Percentiles rank a stretch among this genome's conserved stretches.
Evolutionary conservation across 2,329 filamentous ascomycete genomes (phyloP).

Genomic region (Fusarium floridanum): DNA sequence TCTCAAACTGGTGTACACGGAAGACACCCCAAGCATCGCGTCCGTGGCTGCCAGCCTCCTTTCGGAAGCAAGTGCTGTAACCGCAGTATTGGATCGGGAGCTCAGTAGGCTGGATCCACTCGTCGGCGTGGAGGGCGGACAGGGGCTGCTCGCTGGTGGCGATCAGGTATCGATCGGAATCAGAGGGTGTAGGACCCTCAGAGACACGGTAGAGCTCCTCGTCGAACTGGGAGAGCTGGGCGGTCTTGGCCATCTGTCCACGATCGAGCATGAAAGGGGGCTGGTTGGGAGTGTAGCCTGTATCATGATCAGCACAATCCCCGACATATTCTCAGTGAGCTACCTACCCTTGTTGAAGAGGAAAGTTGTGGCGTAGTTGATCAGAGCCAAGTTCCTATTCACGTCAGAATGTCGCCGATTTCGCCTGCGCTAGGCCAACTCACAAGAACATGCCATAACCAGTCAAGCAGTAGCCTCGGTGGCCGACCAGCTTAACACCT

Average conservation of each 20-base stretch:
- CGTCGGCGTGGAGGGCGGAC: constrained; percentile 90
- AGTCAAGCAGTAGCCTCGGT: constrained; percentile 92
- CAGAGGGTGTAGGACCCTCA: constrained; percentile 84
- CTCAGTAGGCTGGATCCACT: constrained; percentile 89
- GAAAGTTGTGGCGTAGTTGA: constrained; percentile 96
- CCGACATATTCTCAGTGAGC: neutral
- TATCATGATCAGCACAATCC: constrained; percentile 15
- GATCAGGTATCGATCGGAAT: constrained; percentile 84
- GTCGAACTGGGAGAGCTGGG: constrained; percentile 96
- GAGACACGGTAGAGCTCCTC: constrained; percentile 98
- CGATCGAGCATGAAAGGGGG: constrained; percentile 95
- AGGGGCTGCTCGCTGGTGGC: constrained; percentile 96
- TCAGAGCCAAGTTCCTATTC: constrained; percentile 80
- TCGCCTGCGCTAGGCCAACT: constrained; percentile 2
- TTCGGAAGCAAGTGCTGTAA: constrained; percentile 94
- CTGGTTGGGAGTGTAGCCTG: constrained; percentile 84
- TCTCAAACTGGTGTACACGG: constrained; percentile 98
- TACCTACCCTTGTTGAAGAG: constrained; percentile 59
- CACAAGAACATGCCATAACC: constrained; percentile 87
- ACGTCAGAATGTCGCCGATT: constrained; percentile 24
- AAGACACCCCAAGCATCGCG: constrained; percentile 98
- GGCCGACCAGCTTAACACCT: constrained; percentile 93
- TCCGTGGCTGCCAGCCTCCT: constrained; percentile 88
- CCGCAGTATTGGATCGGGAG: constrained; percentile 87
- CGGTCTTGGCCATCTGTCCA: constrained; percentile 97